phyloP scores from a whole-genome alignment of 768 basidiomycete species.

The Boletus rufocinnamomeus region DNA sequence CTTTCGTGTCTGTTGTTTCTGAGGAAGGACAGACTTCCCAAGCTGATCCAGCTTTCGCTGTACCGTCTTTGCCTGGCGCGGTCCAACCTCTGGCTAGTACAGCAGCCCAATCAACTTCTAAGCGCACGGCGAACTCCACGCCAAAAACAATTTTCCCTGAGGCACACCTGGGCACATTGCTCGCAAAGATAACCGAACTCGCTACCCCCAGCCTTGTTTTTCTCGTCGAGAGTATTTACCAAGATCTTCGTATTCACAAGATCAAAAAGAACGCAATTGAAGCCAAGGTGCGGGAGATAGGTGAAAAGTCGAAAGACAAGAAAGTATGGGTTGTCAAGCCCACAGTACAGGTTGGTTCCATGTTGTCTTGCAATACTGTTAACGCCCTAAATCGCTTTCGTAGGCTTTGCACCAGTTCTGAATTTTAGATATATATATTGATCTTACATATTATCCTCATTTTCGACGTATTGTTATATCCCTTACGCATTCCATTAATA shows the following conservation, averaged over 20 bases:
- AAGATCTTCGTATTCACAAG: conserved; percentile 65
- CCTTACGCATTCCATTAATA: conserved; percentile 5
- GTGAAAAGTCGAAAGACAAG: conserved; percentile 71
- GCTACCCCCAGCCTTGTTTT: conserved; percentile 62
- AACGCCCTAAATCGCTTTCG: not conserved
- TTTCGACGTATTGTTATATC: conserved; percentile 12
- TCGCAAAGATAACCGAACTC: conserved; percentile 62
- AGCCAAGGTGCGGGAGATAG: conserved; percentile 74
- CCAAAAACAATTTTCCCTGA: conserved; percentile 73
- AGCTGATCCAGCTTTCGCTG: conserved; percentile 42
- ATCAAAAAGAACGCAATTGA: conserved; percentile 86
- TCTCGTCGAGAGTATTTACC: conserved; percentile 72
- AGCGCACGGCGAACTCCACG: conserved; percentile 24
- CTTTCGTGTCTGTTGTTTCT: conserved; percentile 55
- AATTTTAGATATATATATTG: not conserved
- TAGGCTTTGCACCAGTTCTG: conserved; percentile 16
- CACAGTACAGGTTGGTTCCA: conserved; percentile 10
- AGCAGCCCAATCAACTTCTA: conserved; percentile 26
- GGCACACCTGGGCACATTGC: conserved; percentile 55
- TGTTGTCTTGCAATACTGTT: not conserved
- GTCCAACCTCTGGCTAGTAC: conserved; percentile 26
- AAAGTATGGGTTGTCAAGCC: conserved; percentile 73
- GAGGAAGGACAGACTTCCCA: conserved; percentile 36
- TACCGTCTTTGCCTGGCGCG: conserved; percentile 49
- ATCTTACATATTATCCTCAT: conserved; percentile 3